These are phyloP conservation scores for Yamadazyma scolyti DNA, from an alignment of 805 yeast species.

Conservation along the genomic window DNA sequence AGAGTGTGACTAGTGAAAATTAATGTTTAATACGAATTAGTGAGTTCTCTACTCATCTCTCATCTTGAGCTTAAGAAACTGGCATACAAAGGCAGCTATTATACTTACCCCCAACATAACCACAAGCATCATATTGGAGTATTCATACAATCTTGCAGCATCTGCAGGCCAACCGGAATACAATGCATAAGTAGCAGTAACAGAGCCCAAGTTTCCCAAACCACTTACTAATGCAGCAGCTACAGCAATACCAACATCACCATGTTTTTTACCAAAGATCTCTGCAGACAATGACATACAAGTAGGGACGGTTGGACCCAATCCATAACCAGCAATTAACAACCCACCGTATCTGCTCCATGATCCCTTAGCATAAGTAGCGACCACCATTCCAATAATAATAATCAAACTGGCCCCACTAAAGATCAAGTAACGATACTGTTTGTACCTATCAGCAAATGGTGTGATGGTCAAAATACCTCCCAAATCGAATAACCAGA, in stretches of 20 bases:
- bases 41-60: too few species aligned
- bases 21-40: too few species aligned
- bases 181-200: conserved; percentile 79
- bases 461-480: conserved; percentile 77
- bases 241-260: conserved; percentile 83
- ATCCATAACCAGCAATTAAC: conserved; percentile 77
- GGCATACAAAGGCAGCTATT: conserved; percentile 36
- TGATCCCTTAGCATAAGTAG: conserved; percentile 66
- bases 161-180: conserved; percentile 89
- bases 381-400: conserved; percentile 69
- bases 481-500: conserved; percentile 81
- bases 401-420: conserved; percentile 60
- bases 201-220: conserved; percentile 82
- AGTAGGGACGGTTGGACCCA: conserved; percentile 89
- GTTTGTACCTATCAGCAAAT: conserved; percentile 66
- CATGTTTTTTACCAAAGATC: conserved; percentile 65
- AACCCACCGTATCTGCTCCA: conserved; percentile 83
- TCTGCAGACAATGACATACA: conserved; percentile 82
- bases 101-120: conserved; percentile 74
- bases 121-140: conserved; percentile 83
- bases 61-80: conserved; percentile 27
- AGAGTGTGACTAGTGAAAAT: too few species aligned
- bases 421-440: conserved; percentile 60
- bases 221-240: conserved; percentile 83
- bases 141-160: conserved; percentile 50